Evolutionary conservation across 1,284 basidiomycete species (phyloP).

Genomic region (Cutaneotrichosporon sp.): DNA sequence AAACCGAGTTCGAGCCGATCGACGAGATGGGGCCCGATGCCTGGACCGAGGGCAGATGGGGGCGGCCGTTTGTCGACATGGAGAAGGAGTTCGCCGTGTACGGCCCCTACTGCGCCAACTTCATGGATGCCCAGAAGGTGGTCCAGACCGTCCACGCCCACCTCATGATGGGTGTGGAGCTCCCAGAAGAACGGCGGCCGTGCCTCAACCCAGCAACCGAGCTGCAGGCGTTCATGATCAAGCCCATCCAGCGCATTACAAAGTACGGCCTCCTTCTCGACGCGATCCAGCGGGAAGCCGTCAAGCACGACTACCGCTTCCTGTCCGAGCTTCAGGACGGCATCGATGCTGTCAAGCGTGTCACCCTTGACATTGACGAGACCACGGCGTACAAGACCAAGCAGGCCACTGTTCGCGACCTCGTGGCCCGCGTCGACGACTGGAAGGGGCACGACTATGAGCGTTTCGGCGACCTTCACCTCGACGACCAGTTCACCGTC

Average conservation of each 20-base stretch:
- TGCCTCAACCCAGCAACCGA: slow-evolving; percentile 59
- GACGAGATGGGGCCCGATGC: slow-evolving; percentile 59
- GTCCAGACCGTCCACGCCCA: slow-evolving; percentile 83
- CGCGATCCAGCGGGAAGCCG: slow-evolving; percentile 45
- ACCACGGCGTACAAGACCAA: slow-evolving; percentile 76
- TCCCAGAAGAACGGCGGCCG: slow-evolving; percentile 37
- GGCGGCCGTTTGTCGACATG: slow-evolving; percentile 68
- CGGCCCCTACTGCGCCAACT: slow-evolving; percentile 97
- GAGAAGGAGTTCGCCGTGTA: slow-evolving; percentile 94
- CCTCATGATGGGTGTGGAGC: slow-evolving; percentile 66
- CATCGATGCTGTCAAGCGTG: slow-evolving; percentile 81
- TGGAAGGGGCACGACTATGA: slow-evolving; percentile 98
- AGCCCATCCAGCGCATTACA: slow-evolving; percentile 74
- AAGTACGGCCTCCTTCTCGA: slow-evolving; percentile 71
- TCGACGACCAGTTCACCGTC: slow-evolving; percentile 94
- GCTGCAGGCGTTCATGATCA: slow-evolving; percentile 80
- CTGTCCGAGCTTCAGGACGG: slow-evolving; percentile 82
- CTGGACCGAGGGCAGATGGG: slow-evolving; percentile 90
- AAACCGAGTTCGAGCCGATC: slow-evolving; percentile 67
- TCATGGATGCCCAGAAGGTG: slow-evolving; percentile 80
- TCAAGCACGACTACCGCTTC: slow-evolving; percentile 63
- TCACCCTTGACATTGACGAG: slow-evolving; percentile 96
- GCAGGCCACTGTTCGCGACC: slow-evolving; percentile 74
- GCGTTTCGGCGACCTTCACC: slow-evolving; percentile 87
- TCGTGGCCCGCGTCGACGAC: slow-evolving; percentile 90